phyloP scores from a whole-genome alignment of 2,329 filamentous ascomycete species.

The Colletotrichum kahawae region DNA sequence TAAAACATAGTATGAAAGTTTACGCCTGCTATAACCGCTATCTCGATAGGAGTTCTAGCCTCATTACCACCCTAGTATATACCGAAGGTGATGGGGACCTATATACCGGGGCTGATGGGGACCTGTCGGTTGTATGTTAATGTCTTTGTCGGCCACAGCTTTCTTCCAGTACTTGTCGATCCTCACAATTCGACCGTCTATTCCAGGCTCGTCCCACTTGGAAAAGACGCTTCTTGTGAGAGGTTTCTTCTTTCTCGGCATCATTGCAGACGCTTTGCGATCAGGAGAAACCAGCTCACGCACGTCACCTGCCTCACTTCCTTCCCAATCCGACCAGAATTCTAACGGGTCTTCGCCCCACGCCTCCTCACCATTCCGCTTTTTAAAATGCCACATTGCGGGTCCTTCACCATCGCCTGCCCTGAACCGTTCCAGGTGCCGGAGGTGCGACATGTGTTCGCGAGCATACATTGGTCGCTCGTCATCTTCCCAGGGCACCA shows the following conservation, averaged over 20 bases:
- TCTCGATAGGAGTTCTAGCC: too few species aligned
- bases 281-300: not conserved
- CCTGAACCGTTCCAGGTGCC: not conserved
- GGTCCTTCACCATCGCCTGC: not conserved
- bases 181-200: not conserved
- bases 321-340: not conserved
- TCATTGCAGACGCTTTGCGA: not conserved
- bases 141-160: not conserved
- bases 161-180: not conserved
- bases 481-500: not conserved
- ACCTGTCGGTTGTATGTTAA: not conserved
- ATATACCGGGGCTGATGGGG: not conserved
- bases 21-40: too few species aligned
- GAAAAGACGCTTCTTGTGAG: not conserved
- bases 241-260: not conserved
- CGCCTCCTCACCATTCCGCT: not conserved
- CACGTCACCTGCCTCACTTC: not conserved
- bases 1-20: too few species aligned
- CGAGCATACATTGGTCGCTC: not conserved
- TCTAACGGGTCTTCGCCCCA: not conserved
- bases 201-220: not conserved
- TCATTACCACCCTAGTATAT: not conserved
- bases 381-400: not conserved
- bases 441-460: not conserved
- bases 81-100: not conserved